Base-by-base conservation (phyloP, 768 basidiomycete genomes). In the Pleurotus giganteus region DNA sequence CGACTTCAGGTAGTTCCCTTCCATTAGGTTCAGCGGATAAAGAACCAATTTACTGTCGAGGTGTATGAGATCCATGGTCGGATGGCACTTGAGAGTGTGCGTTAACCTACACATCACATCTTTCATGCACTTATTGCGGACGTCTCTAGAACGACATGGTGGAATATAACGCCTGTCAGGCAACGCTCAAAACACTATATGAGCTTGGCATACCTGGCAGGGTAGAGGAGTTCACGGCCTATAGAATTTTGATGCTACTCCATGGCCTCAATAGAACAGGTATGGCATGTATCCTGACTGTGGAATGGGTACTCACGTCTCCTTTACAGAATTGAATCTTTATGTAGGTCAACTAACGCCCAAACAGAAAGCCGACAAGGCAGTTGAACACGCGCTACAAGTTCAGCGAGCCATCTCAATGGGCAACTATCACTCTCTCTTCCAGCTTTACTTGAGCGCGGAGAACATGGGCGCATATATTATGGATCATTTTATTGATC, bases 381-480 rank as follows among this genome's bases (percentile, higher is more conserved):
- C 87, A 36, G 93, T 98, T 47, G 80, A 82, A 59, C 97, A 99
- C 70, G 94, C 97, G 49, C 80, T 98, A 56, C 78, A 77, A 50
- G 94, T 98, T 55, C 94, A 94, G 67, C 86, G 89, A 50, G 91
- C 94, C 17, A 71, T 94, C 56, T 84, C 94, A 43, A 91, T 91
- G 73, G 91, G 90, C 66, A 99, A 98, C 69, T 99, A 98, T 71
- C 91, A 94, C 70, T 81, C 85, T 37, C 80, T 99, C 61, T 98
- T 98, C 74, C 83, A 84, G 53, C 73, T 94, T 55, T 98, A 91
- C 71, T 63, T 81, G 63, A 77, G 77, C 52, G 92, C 93, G 41
- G 94, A 94, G 24, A 94, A 96, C 66, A 98, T 98, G 97, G 93
- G 94, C 34, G 94, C 84, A 52, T 98, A 98, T 70, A 94, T 99